Base-by-base conservation (phyloP, 306 rosid species). In the Glycine tomentella region DNA sequence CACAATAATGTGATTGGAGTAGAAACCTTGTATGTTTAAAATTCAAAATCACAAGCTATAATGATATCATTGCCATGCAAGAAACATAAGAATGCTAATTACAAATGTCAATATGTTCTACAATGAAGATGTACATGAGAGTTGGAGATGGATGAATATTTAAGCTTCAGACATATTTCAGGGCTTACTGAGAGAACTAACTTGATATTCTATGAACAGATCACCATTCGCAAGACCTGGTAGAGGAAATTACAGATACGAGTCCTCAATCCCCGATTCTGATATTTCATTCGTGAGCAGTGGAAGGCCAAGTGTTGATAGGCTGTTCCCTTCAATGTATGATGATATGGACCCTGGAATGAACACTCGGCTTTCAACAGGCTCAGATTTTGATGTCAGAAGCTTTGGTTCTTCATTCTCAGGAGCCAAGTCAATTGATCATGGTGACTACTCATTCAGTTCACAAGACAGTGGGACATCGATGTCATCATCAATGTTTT, bases 201-300 rank as follows among this genome's bases (percentile, higher is more conserved):
- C 72, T 69, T 45, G 52, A 82, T 78, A 50, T 80, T 4, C 58
- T 78, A 4, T 84, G 88, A 49, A 81, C 87, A 94, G 97, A 84
- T 94, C 97, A 52, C 97, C 97, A 2, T 92, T 95, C 76, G 58
- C 81, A 42, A 86, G 91, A 75, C 72, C 70, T 51, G 88, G 84
- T 38, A 77, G 76, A 72, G 46, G 87, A 53, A 15, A 5, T 75
- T 81, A 77, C 84, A 93, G 62, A 76, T 75, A 83, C 9, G 91
- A 91, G 74, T 67, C 86, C 56, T 77, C 85, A 17, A 2, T 61
- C 20, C 11, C 68, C 0, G 97, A 92, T 11, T 79, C 84, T 1
- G 97, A 95, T 79, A 92, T 90, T 75, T 95, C 97, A 50, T 95
- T 84, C 17, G 95, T 95, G 84, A 91, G 95, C 77, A 67, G 77